Evolutionary conservation across 164 flowering plant genomes (phyloP).

Genomic region (Macadamia tetraphylla): DNA sequence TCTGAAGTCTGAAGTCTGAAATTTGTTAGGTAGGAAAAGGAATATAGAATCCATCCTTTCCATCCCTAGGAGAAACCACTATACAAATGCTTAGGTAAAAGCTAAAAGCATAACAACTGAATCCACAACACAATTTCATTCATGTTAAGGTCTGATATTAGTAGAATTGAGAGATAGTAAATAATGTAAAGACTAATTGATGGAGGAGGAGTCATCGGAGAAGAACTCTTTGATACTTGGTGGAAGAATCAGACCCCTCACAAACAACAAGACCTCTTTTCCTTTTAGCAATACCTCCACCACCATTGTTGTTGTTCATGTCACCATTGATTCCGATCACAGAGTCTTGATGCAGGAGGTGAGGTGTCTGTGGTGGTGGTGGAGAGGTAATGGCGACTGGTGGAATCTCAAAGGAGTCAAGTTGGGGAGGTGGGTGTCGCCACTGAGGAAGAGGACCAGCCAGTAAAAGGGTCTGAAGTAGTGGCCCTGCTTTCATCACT

Average conservation of each 20-base stretch:
- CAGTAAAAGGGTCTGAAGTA: slow-evolving; percentile 75
- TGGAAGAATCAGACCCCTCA: slow-evolving; percentile 45
- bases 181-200: background rate
- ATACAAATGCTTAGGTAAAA: slow-evolving; percentile 5
- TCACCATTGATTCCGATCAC: slow-evolving; percentile 6
- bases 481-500: slow-evolving; percentile 96
- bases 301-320: slow-evolving; percentile 6
- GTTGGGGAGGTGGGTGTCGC: slow-evolving; percentile 93
- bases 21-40: too few species aligned
- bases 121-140: slow-evolving; percentile 1
- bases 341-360: slow-evolving; percentile 33
- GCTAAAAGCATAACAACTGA: slow-evolving; percentile 2
- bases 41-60: background rate
- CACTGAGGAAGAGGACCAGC: slow-evolving; percentile 96
- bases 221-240: slow-evolving; percentile 50
- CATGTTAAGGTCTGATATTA: slow-evolving; percentile 4
- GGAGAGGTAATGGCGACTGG: slow-evolving; percentile 55
- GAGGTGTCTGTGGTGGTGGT: slow-evolving; percentile 16
- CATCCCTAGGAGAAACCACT: slow-evolving; percentile 9
- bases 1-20: background rate
- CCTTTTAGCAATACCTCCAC: slow-evolving; percentile 26
- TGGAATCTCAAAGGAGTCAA: slow-evolving; percentile 74
- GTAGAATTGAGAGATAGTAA: background rate
- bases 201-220: slow-evolving; percentile 28
- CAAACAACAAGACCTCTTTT: slow-evolving; percentile 31